Evolutionary conservation across 352 stramenopile species (phyloP), one percentile per base, ranked within the genome.

Genomic region (Phytophthora citrophthora): DNA sequence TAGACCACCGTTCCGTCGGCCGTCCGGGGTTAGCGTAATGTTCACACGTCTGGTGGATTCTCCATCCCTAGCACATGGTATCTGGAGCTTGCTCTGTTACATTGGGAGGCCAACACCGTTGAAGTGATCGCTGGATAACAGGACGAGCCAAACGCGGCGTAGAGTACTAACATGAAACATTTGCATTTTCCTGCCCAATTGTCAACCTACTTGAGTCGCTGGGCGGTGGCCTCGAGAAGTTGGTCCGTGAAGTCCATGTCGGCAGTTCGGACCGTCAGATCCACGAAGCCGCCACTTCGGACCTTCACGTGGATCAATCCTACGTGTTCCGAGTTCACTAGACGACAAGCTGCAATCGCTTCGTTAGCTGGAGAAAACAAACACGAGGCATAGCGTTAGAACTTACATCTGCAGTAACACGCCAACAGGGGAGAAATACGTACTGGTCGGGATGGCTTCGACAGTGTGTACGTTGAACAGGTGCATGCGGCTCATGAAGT

Each of bases 291-390:
- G 20, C 82, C 86, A 31, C 66, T 92, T 48, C 88, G 88, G 55
- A 96, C 73, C 69, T 96, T 96, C 44, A 91, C 77, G 72, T 96
- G 88, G 62, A 96, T 89, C 65, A 96, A 69, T 57, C 77, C 83
- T 10, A 95, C 83, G 52, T 90, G 81, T 56, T 96, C 86, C 50
- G 88, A 93, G 72, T 92, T 91, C 36, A 72, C 73, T 20, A 96
- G 61, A 32, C 88, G 86, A 13, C 77, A 89, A 34, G 86, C 79
- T 20, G 88, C 85, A 63, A 96, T 96, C 43, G 88, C 88, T 77
- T 96, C 88, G 70, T 94, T 96, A 11, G 88, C 87, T 94, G 47
- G 18, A 36, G 15, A 47, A 39, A 59, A 45, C 18, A 44, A 54
- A 50, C 6, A 52, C 11, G 20, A 16, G 48, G 12, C 44, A 43